Conservation (phyloP, 2,329 filamentous ascomycete genomes). For the Fusarium pseudograminearum region DNA sequence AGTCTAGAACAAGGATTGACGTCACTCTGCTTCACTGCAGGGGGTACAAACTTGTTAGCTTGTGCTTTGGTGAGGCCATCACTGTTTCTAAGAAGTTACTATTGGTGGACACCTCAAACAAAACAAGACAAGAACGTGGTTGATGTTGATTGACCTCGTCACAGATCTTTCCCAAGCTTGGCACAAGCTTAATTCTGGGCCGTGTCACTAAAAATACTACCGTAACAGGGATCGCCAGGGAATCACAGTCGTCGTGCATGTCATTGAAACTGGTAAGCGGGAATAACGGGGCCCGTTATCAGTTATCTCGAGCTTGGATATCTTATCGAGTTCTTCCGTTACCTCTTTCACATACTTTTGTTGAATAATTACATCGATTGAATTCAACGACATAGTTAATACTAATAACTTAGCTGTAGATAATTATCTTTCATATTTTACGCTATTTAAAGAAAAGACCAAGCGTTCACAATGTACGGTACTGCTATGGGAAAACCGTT, state of each 20-base stretch:
- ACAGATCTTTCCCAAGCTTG: slow-evolving; percentile 5
- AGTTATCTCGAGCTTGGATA: too few relatives aligned
- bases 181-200: slow-evolving; percentile 21
- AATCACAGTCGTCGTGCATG: slow-evolving; percentile 4
- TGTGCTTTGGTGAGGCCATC: not conserved
- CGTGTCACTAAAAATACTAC: slow-evolving; percentile 23
- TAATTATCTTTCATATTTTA: too few relatives aligned
- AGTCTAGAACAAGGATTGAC: slow-evolving; percentile 5
- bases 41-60: slow-evolving; percentile 12
- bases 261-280: not conserved
- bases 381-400: too few relatives aligned
- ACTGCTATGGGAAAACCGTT: too few relatives aligned
- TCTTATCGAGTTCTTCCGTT: too few relatives aligned
- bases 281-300: not conserved
- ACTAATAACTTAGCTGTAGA: too few relatives aligned
- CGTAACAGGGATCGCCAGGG: slow-evolving; percentile 9
- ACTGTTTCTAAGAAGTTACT: not conserved
- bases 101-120: not conserved
- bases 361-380: accelerated
- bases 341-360: too few relatives aligned
- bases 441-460: too few relatives aligned
- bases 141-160: not conserved
- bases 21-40: slow-evolving; percentile 26
- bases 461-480: too few relatives aligned
- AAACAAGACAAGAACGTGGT: not conserved